Conservation (phyloP, 768 basidiomycete genomes). For the Auriculariales sp. region DNA sequence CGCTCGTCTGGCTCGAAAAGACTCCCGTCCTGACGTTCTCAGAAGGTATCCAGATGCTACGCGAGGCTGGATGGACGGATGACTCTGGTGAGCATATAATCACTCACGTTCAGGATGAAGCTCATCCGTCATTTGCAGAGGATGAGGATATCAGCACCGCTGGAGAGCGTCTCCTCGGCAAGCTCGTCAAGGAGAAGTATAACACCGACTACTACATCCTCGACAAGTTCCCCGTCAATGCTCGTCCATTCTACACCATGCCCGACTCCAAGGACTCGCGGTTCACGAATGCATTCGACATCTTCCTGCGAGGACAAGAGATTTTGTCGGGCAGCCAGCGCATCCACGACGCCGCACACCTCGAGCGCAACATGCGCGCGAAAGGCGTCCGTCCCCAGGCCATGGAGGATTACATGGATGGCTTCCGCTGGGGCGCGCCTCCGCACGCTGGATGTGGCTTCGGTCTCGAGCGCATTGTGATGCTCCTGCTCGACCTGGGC, state of each 20-base stretch:
- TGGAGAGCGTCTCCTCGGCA: conserved; percentile 32
- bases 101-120: no score
- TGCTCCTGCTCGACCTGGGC: conserved; percentile 32
- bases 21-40: conserved; percentile 34
- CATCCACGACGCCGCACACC: conserved; percentile 28
- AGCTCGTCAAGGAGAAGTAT: conserved; percentile 35
- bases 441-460: conserved; percentile 38
- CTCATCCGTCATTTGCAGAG: no score
- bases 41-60: conserved; percentile 38
- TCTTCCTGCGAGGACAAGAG: conserved; percentile 42
- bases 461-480: conserved; percentile 32
- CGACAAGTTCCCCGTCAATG: conserved; percentile 38
- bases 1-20: conserved; percentile 39
- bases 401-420: conserved; percentile 36
- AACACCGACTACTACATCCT: conserved; percentile 41
- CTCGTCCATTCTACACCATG: conserved; percentile 44
- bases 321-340: conserved; percentile 40
- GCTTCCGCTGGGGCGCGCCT: conserved; percentile 32
- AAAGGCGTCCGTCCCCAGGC: conserved; percentile 23
- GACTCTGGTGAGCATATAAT: conserved; percentile 19
- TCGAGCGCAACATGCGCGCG: conserved; percentile 24
- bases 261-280: conserved; percentile 28
- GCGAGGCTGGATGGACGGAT: conserved; percentile 26
- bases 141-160: conserved; percentile 37
- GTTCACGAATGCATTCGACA: conserved; percentile 38